phyloP scores from a whole-genome alignment of 1,139 yeast species.

The Zygoascus sp. region DNA sequence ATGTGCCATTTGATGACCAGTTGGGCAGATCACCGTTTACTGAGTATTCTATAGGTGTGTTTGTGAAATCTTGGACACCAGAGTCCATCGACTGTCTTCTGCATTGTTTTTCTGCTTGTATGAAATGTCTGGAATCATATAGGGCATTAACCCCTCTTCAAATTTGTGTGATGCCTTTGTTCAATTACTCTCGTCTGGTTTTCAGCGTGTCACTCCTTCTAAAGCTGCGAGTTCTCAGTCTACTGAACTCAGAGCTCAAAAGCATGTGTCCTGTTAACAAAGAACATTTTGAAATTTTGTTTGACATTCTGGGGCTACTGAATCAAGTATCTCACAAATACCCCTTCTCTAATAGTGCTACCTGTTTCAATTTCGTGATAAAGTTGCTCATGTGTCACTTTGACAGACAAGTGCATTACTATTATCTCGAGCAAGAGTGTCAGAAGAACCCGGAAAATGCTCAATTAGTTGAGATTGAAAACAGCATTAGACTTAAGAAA shows the following conservation, averaged over 20 bases:
- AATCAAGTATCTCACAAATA: conserved; percentile 21
- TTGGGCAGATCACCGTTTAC: conserved; percentile 37
- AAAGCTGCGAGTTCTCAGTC: conserved; percentile 52
- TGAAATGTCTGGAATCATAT: conserved; percentile 22
- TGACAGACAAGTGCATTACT: conserved; percentile 27
- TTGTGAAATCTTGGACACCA: conserved; percentile 21
- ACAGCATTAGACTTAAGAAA: conserved; percentile 3
- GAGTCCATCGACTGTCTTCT: conserved; percentile 24
- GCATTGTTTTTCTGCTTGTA: conserved; percentile 24
- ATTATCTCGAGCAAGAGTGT: conserved; percentile 12
- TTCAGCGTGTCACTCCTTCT: conserved; percentile 65
- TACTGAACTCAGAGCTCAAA: conserved; percentile 51
- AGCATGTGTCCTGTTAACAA: conserved; percentile 47
- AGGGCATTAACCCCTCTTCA: conserved; percentile 17
- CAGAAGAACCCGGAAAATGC: conserved; percentile 5
- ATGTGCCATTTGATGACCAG: conserved; percentile 26
- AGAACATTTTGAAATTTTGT: conserved; percentile 44
- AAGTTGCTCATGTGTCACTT: conserved; percentile 29
- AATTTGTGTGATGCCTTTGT: conserved; percentile 55
- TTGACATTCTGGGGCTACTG: conserved; percentile 39
- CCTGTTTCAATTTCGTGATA: conserved; percentile 28
- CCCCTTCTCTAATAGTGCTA: conserved; percentile 28
- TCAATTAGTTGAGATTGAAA: not conserved
- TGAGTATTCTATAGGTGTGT: conserved; percentile 33
- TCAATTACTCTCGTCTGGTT: conserved; percentile 59